A percentile compares a stretch with the other conserved stretches of the same genome.
phyloP scores from a whole-genome alignment of 768 basidiomycete species.

The Kwoniella sp. region DNA sequence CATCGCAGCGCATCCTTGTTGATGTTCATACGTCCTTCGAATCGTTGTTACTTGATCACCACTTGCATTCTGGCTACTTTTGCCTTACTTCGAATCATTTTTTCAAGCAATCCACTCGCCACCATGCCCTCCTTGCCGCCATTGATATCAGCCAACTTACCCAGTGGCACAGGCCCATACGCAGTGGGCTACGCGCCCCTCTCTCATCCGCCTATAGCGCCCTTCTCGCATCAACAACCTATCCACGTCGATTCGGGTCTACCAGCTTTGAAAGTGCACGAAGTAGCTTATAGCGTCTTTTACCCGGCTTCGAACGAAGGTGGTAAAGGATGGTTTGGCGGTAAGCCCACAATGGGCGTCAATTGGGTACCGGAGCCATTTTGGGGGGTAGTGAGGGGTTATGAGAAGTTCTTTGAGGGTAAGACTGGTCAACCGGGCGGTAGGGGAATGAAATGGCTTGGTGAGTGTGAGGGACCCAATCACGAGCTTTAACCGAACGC shows the following conservation, averaged over 20 bases:
- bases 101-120: neutral
- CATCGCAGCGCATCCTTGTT: neutral
- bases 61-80: neutral
- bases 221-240: conserved; percentile 24
- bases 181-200: conserved; percentile 35
- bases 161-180: conserved; percentile 30
- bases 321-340: conserved; percentile 1
- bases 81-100: neutral
- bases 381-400: conserved; percentile 32
- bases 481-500: too few species aligned
- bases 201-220: conserved; percentile 16
- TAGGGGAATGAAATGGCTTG: conserved; percentile 24
- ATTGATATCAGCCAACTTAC: conserved; percentile 30
- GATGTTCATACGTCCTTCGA: neutral
- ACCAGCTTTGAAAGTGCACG: conserved; percentile 25
- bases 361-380: conserved; percentile 39
- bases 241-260: conserved; percentile 5
- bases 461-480: too few species aligned
- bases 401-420: conserved; percentile 37
- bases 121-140: conserved; percentile 29
- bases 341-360: conserved; percentile 7
- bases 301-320: conserved; percentile 26
- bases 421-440: conserved; percentile 1
- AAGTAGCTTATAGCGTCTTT: conserved; percentile 38
- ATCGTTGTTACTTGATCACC: neutral